Conservation (phyloP, 371 early-diverging fungal species). For the Rhizomucor miehei region DNA sequence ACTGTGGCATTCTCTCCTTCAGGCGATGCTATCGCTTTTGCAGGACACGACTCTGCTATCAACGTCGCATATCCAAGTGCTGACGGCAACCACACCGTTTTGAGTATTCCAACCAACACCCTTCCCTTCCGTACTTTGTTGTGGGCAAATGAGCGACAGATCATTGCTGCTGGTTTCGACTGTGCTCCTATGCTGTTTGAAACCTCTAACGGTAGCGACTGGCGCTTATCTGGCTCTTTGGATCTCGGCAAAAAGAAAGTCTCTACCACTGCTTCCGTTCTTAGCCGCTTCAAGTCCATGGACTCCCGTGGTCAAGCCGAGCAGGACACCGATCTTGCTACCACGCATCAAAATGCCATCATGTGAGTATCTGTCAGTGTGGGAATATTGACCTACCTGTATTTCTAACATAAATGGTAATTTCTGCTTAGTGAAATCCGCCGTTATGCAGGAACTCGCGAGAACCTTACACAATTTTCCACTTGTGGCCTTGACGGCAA, state of each 20-base stretch:
- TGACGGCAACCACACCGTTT: constrained; percentile 49
- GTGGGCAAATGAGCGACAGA: constrained; percentile 74
- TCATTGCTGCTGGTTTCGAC: constrained; percentile 92
- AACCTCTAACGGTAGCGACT: constrained; percentile 55
- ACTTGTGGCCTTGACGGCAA: constrained; percentile 92
- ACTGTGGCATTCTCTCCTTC: constrained; percentile 90
- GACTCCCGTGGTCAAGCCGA: constrained; percentile 79
- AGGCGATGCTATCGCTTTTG: constrained; percentile 88
- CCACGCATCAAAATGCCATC: constrained; percentile 94
- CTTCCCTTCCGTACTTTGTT: constrained; percentile 80
- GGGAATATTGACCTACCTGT: not conserved
- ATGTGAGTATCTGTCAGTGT: constrained; percentile 53
- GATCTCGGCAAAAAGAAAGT: constrained; percentile 70
- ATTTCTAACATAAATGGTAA: not conserved
- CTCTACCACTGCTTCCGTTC: constrained; percentile 58
- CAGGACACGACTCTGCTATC: constrained; percentile 86
- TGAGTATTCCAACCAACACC: constrained; percentile 58
- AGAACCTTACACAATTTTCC: constrained; percentile 67
- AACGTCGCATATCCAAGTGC: constrained; percentile 70
- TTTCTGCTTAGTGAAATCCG: constrained; percentile 50
- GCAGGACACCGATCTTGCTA: constrained; percentile 70
- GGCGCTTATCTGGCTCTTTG: constrained; percentile 72
- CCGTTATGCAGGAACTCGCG: constrained; percentile 55
- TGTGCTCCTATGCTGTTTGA: constrained; percentile 85
- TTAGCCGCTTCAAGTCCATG: constrained; percentile 91